These are phyloP conservation scores for Monosporascus sp. DNA, from an alignment of 2,329 filamentous ascomycete genomes.

Conservation along the genomic window DNA sequence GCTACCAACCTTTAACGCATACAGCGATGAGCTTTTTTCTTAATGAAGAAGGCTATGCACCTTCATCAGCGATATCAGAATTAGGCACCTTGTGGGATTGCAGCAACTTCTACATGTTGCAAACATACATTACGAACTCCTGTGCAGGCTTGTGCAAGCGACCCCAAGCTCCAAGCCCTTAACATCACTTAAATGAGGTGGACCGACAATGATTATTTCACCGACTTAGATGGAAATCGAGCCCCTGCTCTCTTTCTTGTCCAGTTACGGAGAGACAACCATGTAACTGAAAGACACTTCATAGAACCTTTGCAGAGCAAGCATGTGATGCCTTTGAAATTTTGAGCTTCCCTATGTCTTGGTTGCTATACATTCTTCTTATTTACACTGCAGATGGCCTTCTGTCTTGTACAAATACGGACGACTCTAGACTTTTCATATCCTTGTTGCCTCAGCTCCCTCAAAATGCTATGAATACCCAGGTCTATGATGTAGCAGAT, in stretches of 20 bases:
- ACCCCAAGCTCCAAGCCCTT: too few species aligned
- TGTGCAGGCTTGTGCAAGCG: neutral
- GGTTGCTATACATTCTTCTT: neutral
- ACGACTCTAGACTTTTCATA: neutral
- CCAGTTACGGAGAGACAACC: neutral
- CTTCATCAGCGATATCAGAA: too few species aligned
- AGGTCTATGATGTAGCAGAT: neutral
- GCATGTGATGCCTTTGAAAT: neutral
- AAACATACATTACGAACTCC: too few species aligned
- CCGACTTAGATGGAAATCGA: neutral
- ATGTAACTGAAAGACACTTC: neutral
- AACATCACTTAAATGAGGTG: neutral
- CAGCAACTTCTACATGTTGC: too few species aligned
- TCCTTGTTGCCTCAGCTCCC: neutral
- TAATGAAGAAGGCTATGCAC: too few species aligned
- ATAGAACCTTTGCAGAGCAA: neutral
- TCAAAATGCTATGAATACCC: constrained; percentile 1
- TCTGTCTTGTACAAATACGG: constrained; percentile 15
- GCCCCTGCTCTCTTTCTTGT: neutral
- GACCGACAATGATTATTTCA: neutral
- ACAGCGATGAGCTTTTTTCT: too few species aligned
- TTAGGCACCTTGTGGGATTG: too few species aligned
- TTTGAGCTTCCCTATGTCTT: neutral
- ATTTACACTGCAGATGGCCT: neutral
- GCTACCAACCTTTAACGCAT: too few species aligned